Percentiles rank a stretch among this genome's conserved stretches.
These are phyloP conservation scores for Rhynchospora tenuis DNA, from an alignment of 176 grass and related monocot species.

Conservation along the genomic window DNA sequence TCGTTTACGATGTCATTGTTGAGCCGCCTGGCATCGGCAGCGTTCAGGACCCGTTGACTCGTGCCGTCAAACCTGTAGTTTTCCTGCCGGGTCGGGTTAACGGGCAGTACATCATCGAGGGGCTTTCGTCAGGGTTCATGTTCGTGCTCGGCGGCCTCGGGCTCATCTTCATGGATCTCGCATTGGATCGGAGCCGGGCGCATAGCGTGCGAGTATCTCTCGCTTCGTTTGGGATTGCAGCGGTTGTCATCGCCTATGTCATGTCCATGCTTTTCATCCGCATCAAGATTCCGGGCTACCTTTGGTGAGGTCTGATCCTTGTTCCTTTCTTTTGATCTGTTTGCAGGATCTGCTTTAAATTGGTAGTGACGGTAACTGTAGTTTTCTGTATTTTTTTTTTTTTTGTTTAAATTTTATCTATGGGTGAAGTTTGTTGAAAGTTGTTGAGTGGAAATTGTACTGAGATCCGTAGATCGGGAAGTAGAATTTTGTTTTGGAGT, in stretches of 20 bases:
- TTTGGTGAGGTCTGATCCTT: slow-evolving; percentile 51
- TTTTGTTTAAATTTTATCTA: neutral
- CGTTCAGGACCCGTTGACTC: slow-evolving; percentile 63
- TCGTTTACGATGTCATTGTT: slow-evolving; percentile 93
- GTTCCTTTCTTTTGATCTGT: neutral
- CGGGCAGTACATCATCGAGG: slow-evolving; percentile 98
- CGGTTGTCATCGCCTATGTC: slow-evolving; percentile 54
- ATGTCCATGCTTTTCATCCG: slow-evolving; percentile 96
- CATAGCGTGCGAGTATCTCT: slow-evolving; percentile 79
- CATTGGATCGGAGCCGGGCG: slow-evolving; percentile 61
- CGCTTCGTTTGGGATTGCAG: slow-evolving; percentile 44
- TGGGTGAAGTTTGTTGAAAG: slow-evolving; percentile 5
- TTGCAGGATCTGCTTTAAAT: neutral
- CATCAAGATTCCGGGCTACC: slow-evolving; percentile 82
- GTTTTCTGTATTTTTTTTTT: neutral
- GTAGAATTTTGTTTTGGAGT: neutral
- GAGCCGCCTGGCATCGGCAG: slow-evolving; percentile 89
- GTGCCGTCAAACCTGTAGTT: slow-evolving; percentile 78
- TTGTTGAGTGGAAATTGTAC: neutral
- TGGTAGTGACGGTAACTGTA: slow-evolving; percentile 3
- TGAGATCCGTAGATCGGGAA: slow-evolving; percentile 12
- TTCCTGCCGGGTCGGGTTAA: slow-evolving; percentile 88
- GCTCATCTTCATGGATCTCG: slow-evolving; percentile 80
- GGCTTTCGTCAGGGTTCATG: slow-evolving; percentile 97
- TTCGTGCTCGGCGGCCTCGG: slow-evolving; percentile 82